Percentiles rank a stretch among this genome's conserved stretches.
Evolutionary conservation across 176 grass and related monocot species (phyloP).

Genomic region (Pharus latifolius): DNA sequence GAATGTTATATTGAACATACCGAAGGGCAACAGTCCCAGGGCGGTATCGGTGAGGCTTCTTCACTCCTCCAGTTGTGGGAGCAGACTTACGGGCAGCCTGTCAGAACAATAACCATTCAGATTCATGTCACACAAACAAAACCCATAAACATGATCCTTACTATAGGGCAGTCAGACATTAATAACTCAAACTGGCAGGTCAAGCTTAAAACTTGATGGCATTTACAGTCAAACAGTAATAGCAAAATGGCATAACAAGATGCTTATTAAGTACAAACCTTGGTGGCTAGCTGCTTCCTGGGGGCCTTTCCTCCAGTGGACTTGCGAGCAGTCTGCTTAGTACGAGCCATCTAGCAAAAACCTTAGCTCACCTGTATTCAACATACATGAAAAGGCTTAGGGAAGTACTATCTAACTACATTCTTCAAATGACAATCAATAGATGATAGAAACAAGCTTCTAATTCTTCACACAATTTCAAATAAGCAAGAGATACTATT

Average conservation of each 20-base stretch:
- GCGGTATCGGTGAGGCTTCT: conserved; percentile 71
- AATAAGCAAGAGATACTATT: too few relatives aligned
- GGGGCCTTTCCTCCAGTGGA: conserved; percentile 57
- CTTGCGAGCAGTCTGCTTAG: conserved; percentile 64
- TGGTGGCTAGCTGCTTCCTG: conserved; percentile 59
- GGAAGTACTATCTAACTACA: background rate
- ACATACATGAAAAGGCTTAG: background rate
- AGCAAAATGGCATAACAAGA: background rate
- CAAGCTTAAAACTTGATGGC: background rate
- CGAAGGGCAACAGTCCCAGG: conserved; percentile 66
- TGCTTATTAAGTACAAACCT: conserved; percentile 23
- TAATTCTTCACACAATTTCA: background rate
- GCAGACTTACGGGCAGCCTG: conserved; percentile 60
- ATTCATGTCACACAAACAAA: background rate
- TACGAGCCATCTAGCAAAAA: conserved; percentile 46
- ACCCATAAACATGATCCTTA: background rate
- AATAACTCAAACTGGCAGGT: background rate
- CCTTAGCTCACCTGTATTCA: background rate
- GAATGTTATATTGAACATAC: background rate
- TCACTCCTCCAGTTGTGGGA: conserved; percentile 60
- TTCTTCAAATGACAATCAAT: background rate
- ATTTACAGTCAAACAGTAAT: background rate
- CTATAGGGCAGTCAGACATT: background rate
- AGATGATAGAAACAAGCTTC: background rate
- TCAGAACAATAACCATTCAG: background rate